These are phyloP conservation scores for Catharanthus roseus DNA, from an alignment of 257 asterid species.

Conservation along the genomic window DNA sequence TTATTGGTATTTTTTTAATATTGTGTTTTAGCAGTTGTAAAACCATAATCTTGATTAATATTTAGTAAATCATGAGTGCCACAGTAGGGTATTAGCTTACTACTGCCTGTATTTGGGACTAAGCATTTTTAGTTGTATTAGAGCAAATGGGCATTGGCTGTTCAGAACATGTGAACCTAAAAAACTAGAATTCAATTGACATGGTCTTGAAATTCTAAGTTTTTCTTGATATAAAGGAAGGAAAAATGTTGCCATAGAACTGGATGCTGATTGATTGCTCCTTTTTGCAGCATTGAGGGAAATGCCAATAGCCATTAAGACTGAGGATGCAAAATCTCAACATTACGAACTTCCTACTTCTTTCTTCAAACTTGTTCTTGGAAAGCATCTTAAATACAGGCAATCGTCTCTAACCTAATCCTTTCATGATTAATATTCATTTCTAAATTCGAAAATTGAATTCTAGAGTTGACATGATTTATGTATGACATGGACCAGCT, in stretches of 20 bases:
- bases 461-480: conserved; percentile 8
- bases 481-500: conserved; percentile 40
- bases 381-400: conserved; percentile 92
- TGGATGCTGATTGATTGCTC: conserved; percentile 11
- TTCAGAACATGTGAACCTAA: neutral
- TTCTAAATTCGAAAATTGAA: neutral
- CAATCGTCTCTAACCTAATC: neutral
- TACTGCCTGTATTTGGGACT: neutral
- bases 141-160: neutral
- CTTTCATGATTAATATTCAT: neutral
- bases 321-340: conserved; percentile 73
- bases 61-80: neutral
- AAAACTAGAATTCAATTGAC: neutral
- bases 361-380: conserved; percentile 89
- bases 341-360: conserved; percentile 89
- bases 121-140: too few relatives aligned
- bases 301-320: conserved; percentile 82
- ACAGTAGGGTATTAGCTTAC: neutral
- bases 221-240: neutral
- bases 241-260: neutral
- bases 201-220: neutral
- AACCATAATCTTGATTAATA: neutral
- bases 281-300: conserved; percentile 62
- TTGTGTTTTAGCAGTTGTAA: neutral
- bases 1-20: neutral